Evolutionary conservation across 139 green algal genomes (phyloP), one percentile per base, ranked within the genome.

Genomic region (Chlamydomonas schloesseri): DNA sequence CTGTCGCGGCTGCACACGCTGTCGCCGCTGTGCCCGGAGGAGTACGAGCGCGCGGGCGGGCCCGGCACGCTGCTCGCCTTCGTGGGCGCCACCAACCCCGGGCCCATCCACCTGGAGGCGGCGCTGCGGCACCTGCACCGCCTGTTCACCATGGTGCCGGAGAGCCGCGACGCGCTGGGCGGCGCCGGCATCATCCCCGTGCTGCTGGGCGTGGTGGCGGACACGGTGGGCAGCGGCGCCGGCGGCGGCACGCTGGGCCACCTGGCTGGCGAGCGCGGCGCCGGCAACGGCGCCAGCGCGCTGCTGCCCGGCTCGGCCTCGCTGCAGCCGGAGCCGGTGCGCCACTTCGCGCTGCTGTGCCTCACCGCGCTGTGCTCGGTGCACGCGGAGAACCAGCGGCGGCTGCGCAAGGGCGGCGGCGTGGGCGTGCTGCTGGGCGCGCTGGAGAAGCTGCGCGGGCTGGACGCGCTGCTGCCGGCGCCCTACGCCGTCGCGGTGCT

Each of bases 41-140:
- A 82, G 65, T 93, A 91, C 70, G 34, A 89, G 42, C 69, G 72
- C 55, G 82, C 73, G 13, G 86, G 83, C 57, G 89, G 89, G 2
- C 65, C 74, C 9, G 57, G 34, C 4, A 69, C 87, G 65, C 71
- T 90, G 37, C 69, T 90, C 55, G 47, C 29, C 0, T 81, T 90
- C 37, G 74, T 92, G n/a, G 26, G 3, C 14, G 58, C 46, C 53
- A 1, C 73, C 21, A 31, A 75, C n/a, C 28, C 74, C 2, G 69
- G 24, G 9, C 28, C 79, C 15, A 31, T 9, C 10, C 85, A 89
- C 57, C 67, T 89, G 29, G 88, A 92, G 80, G 82, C 58, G 23
- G 88, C 83, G 20, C 71, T 94, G 74, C 68, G 91, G 0, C 83
- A 90, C 36, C 62, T 94, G 86, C 88, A 92, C 42, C 72, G 60